Base-by-base conservation (phyloP, 1,284 basidiomycete genomes). In the Phenoliferia sp. region DNA sequence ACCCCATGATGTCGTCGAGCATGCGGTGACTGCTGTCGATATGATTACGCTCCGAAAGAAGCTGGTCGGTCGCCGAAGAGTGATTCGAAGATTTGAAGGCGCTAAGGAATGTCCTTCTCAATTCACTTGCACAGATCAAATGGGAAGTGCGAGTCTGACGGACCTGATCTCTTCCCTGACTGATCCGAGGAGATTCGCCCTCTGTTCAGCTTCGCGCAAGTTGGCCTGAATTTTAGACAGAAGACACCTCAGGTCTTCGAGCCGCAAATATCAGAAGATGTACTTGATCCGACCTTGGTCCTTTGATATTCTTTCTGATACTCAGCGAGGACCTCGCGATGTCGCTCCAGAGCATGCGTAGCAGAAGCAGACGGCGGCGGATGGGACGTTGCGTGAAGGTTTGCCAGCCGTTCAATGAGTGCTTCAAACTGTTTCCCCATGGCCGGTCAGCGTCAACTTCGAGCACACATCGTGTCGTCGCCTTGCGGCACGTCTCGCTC, bases 131-230 rank as follows among this genome's bases (percentile, higher is more conserved):
- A 26, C 9, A 22, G 57, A 2, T 35, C 19, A 36, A 29, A n/a
- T 26, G n/a, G 31, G 15, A 29, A 33, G 17, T 2, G 56, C 32
- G 44, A n/a, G 36, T n/a, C 2, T 31, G 19, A 83, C 88, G 65
- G 72, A 94, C 92, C 92, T 89, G 72, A 98, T 98, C 75, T 99
- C 95, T 73, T 94, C 93, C 69, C 93, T 85, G 2, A 98, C 94
- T n/a, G 90, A 91, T 33, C 86, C 89, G 28, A 99, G 82, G 22
- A 99, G 81, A 78, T 92, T 94, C 1, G 88, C 88, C 76, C 93
- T 85, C 76, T 94, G 90, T 58, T 95, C 80, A 0, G 92, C 91
- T 67, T 87, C 83, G 74, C 91, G 85, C n/a, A 94, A 86, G 77
- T 90, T 93, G 34, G 84, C 81, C 90, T 92, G 73, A 2, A 1